phyloP scores from a whole-genome alignment of 2,329 filamentous ascomycete genomes.

The Westerdykella ornata region DNA sequence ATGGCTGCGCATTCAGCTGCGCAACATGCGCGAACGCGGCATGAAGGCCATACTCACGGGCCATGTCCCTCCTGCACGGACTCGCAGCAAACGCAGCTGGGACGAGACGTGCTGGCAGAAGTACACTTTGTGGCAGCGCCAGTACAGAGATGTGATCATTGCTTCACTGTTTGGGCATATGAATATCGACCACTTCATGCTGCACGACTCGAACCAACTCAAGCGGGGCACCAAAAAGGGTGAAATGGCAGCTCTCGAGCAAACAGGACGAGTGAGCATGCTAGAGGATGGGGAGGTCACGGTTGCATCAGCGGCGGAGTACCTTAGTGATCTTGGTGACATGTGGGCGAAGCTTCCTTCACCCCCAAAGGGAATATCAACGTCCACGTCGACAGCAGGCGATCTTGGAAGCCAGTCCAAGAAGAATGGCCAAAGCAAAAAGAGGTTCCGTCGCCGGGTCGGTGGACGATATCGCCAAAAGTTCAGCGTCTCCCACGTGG shows the following conservation, averaged over 20 bases:
- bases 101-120: constrained; percentile 98
- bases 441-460: constrained; percentile 59
- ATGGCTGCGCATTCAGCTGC: constrained; percentile 85
- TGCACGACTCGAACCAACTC: constrained; percentile 78
- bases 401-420: constrained; percentile 1
- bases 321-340: constrained; percentile 69
- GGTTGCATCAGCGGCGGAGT: constrained; percentile 63
- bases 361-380: constrained; percentile 9
- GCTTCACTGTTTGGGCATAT: constrained; percentile 84
- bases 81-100: constrained; percentile 79
- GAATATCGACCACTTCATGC: constrained; percentile 96
- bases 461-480: constrained; percentile 78
- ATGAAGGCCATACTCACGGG: constrained; percentile 95
- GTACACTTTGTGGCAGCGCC: constrained; percentile 81
- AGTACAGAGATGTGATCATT: constrained; percentile 85
- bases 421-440: constrained; percentile 19
- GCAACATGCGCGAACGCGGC: constrained; percentile 70
- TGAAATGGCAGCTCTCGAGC: constrained; percentile 33
- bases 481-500: constrained; percentile 73
- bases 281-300: constrained; percentile 49
- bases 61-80: constrained; percentile 86
- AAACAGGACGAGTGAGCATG: constrained; percentile 42
- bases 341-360: constrained; percentile 70
- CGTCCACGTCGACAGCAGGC: no score
- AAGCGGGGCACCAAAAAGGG: constrained; percentile 50